A percentile compares a stretch with the other conserved stretches of the same genome.
phyloP scores from a whole-genome alignment of 192 early-diverging fungal species.

The Coemansia sp. region DNA sequence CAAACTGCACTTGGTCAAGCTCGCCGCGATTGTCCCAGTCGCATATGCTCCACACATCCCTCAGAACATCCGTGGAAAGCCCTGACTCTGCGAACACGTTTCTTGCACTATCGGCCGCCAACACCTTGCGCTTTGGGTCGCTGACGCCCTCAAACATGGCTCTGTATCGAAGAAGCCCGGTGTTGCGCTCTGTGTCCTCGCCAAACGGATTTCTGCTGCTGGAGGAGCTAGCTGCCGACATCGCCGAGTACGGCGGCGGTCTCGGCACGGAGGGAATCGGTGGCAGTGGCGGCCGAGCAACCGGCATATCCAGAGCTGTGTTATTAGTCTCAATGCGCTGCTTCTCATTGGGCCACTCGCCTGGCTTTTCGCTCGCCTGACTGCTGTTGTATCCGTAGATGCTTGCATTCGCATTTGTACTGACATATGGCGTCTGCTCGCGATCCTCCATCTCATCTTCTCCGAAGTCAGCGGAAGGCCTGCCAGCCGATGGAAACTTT shows the following conservation, averaged over 20 bases:
- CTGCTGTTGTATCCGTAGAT: neutral
- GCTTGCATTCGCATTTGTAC: neutral
- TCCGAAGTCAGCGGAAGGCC: constrained; percentile 36
- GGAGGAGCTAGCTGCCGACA: constrained; percentile 34
- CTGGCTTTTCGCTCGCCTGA: constrained; percentile 20
- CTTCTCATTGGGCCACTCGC: neutral
- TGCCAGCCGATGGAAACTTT: constrained; percentile 62
- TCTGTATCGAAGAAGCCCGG: constrained; percentile 53
- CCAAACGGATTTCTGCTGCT: constrained; percentile 68
- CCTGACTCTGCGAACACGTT: constrained; percentile 62
- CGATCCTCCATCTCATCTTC: neutral
- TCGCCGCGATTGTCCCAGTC: constrained; percentile 85
- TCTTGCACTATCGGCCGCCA: constrained; percentile 24
- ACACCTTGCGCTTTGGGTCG: constrained; percentile 36
- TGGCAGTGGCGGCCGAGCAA: neutral
- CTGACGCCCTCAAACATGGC: constrained; percentile 33
- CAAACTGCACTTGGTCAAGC: constrained; percentile 80
- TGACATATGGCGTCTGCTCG: neutral
- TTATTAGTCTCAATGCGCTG: neutral
- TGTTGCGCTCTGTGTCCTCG: constrained; percentile 60
- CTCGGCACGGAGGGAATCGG: neutral
- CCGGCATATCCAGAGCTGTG: constrained; percentile 12
- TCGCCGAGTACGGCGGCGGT: constrained; percentile 51
- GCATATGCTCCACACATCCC: constrained; percentile 72
- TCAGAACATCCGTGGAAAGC: constrained; percentile 62